Conservation (phyloP, 148 eudicot species). For the Persicaria tinctoria region DNA sequence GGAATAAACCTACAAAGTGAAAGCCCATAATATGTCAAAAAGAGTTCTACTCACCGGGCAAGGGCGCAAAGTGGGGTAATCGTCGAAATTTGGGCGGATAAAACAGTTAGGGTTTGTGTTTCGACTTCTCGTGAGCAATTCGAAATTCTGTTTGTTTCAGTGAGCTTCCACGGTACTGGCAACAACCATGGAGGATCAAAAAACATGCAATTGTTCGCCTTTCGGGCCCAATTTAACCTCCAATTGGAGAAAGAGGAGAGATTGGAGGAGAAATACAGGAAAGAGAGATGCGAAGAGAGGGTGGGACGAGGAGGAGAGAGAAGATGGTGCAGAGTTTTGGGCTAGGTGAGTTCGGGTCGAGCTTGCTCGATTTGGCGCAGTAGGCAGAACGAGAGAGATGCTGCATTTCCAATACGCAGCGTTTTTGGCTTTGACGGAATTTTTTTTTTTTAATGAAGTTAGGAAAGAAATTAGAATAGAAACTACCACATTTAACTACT, state of each 20-base stretch:
- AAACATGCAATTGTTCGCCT: conserved; percentile 3
- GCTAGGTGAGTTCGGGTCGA: conserved; percentile 9
- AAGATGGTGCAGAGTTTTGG: conserved; percentile 12
- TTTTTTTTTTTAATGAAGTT: background rate
- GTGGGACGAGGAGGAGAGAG: conserved; percentile 9
- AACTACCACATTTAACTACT: too few relatives aligned
- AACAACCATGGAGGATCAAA: background rate
- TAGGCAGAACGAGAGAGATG: background rate
- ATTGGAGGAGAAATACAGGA: background rate
- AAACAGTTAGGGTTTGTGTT: background rate
- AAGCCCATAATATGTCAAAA: background rate
- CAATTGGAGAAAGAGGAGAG: background rate
- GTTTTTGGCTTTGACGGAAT: background rate
- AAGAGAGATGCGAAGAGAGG: background rate
- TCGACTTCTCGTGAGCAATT: conserved; percentile 7
- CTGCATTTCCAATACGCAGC: background rate
- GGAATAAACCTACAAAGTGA: background rate
- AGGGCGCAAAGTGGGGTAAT: conserved; percentile 1
- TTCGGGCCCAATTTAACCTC: background rate
- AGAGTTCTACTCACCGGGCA: conserved; percentile 8
- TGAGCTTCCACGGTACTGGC: background rate
- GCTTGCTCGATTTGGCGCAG: conserved; percentile 4
- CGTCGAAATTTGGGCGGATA: conserved; percentile 1
- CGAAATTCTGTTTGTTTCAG: background rate
- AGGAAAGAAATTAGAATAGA: too few relatives aligned